Conservation (phyloP, 1,284 basidiomycete genomes). For the Leccinum pachyderme region DNA sequence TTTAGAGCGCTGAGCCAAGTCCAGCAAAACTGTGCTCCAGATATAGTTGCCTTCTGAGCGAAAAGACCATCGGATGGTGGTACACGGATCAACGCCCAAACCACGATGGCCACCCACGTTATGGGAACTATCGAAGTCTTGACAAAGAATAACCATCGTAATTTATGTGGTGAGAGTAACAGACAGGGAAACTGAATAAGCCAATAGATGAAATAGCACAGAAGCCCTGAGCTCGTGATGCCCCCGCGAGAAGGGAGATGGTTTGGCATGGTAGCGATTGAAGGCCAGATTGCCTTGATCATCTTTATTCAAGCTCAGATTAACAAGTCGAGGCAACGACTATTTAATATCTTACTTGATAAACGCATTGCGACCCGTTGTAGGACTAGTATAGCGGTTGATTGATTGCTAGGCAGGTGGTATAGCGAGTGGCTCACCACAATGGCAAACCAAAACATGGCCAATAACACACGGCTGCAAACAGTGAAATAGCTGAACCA, state of each 20-base stretch:
- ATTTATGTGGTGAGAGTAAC: constrained; percentile 57
- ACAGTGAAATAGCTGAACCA: constrained; percentile 64
- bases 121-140: constrained; percentile 58
- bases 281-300: constrained; percentile 66
- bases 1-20: constrained; percentile 57
- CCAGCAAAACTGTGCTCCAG: constrained; percentile 46
- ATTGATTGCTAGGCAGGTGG: neutral
- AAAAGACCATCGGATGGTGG: constrained; percentile 47
- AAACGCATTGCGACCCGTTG: constrained; percentile 30
- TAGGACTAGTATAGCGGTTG: constrained; percentile 17
- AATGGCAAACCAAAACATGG: constrained; percentile 62
- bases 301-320: constrained; percentile 37
- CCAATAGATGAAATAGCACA: constrained; percentile 69
- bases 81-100: constrained; percentile 58
- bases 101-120: constrained; percentile 56
- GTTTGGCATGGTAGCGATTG: constrained; percentile 53
- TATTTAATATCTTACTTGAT: constrained; percentile 18
- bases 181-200: constrained; percentile 60
- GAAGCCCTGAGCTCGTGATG: constrained; percentile 53
- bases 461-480: constrained; percentile 58
- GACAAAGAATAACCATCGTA: constrained; percentile 60
- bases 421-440: constrained; percentile 22
- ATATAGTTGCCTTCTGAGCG: constrained; percentile 37
- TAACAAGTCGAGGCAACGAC: neutral
- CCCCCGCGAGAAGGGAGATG: constrained; percentile 48